Percentiles rank a stretch among this genome's conserved stretches.
phyloP scores from a whole-genome alignment of 176 grass and related monocot species.

The Cenchrus purpureus region DNA sequence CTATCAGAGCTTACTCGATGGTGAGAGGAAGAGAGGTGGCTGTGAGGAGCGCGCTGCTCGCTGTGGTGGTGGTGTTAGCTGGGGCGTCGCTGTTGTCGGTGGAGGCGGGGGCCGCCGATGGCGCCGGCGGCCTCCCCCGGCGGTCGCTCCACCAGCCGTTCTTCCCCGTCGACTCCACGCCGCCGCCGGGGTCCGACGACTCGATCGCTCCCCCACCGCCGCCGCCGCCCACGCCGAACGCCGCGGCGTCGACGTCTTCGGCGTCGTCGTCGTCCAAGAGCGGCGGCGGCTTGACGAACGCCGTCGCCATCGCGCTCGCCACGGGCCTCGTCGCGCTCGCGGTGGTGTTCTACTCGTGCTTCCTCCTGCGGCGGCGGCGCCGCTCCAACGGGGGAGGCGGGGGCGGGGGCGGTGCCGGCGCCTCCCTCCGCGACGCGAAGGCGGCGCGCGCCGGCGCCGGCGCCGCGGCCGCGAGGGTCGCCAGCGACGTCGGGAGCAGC shows the following conservation, averaged over 20 bases:
- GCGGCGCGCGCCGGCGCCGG: constrained; percentile 14
- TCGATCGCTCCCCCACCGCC: not conserved
- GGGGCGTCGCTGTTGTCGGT: not conserved
- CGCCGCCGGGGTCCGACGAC: constrained; percentile 37
- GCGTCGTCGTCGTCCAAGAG: not conserved
- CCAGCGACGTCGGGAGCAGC: constrained; percentile 51
- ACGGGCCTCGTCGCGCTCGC: constrained; percentile 47
- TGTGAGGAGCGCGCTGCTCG: constrained; percentile 2
- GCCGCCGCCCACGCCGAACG: constrained; percentile 2
- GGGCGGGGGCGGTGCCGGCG: not conserved
- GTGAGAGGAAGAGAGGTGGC: not conserved
- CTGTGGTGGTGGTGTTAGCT: not conserved
- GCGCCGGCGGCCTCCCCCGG: constrained; percentile 4
- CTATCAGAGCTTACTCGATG: not conserved
- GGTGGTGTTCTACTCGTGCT: constrained; percentile 49
- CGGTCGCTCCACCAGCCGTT: constrained; percentile 65
- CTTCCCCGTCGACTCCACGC: constrained; percentile 54
- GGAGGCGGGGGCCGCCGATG: not conserved
- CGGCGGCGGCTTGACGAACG: constrained; percentile 45
- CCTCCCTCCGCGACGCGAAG: not conserved
- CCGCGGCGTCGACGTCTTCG: not conserved
- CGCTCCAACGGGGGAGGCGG: constrained; percentile 16
- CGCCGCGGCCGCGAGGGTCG: constrained; percentile 11
- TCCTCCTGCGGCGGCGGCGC: constrained; percentile 50
- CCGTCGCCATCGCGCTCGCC: constrained; percentile 57